These are phyloP conservation scores for Cucumis cinereus DNA, from an alignment of 306 rosid species.

Conservation along the genomic window DNA sequence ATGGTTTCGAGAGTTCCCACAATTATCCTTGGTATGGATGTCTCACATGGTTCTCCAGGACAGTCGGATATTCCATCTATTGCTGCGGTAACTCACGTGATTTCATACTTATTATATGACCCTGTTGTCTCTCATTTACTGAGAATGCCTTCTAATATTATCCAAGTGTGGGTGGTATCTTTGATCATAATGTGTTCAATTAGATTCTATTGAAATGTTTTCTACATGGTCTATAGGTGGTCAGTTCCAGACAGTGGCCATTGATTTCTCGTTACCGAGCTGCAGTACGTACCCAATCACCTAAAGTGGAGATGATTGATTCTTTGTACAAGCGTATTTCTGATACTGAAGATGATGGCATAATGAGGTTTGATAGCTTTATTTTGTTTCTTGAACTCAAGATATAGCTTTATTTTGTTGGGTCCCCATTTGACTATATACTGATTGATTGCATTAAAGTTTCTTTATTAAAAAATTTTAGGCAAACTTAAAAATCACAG, in stretches of 20 bases:
- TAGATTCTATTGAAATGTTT: background rate
- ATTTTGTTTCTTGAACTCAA: background rate
- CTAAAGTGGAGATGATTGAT: constrained; percentile 83
- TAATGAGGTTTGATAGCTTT: constrained; percentile 40
- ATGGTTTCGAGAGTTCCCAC: constrained; percentile 68
- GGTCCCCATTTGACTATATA: background rate
- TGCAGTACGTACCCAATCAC: constrained; percentile 73
- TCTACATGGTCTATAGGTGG: constrained; percentile 36
- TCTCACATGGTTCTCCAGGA: constrained; percentile 92
- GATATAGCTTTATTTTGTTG: background rate
- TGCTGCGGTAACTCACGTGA: constrained; percentile 51
- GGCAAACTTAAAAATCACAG: background rate
- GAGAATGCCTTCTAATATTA: background rate
- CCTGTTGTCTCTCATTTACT: background rate
- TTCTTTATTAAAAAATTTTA: background rate
- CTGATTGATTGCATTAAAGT: background rate
- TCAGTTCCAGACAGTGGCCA: constrained; percentile 89
- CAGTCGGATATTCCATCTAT: constrained; percentile 82
- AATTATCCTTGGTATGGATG: constrained; percentile 87
- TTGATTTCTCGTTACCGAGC: constrained; percentile 79
- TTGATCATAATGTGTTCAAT: background rate
- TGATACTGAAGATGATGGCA: constrained; percentile 69
- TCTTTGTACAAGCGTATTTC: constrained; percentile 52
- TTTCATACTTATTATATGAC: background rate
- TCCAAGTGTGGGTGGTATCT: background rate